Base-by-base conservation (phyloP, 495 filamentous ascomycete species). In the Neurospora sp. region DNA sequence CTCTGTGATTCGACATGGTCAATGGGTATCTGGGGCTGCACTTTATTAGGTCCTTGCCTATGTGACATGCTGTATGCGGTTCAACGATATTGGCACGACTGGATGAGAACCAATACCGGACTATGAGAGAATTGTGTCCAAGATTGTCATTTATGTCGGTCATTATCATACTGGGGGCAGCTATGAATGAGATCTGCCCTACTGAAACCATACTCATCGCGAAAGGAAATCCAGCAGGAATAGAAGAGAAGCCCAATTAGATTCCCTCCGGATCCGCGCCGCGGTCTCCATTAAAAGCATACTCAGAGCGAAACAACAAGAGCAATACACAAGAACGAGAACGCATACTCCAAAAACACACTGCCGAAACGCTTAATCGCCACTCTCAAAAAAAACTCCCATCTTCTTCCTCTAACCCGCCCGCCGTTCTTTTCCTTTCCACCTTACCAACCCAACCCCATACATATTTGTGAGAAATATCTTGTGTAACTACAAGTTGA, bases 371-470 rank as follows among this genome's bases (percentile, higher is more conserved):
- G 14, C 54, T 62, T 37, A 14, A 4, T 66, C 27, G 6, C 14
- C 54, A 31, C 54, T 66, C 7, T 66, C 54, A 35, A 20, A 6
- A 4, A 27, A 20, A 20, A 5, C 31, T 35, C 14, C 5, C n/a
- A 8, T 16, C 48, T 4, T 37, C 54, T 16, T 35, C 54, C 54
- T 66, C 54, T 62, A 20, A 46, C 20, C 70, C 37, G 42, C 70
- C 74, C 73, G 70, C 44, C 8, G 42, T 42, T 75, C 46, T 12
- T 31, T 72, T 16, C 69, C 70, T 54, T 23, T 31, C 70, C 44
- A 44, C 38, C 14, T 16, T 41, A 4, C 39, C 39, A 31, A 6
- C 2, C 23, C 23, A 23, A 18, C 37, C 18, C 27, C n/a, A 72
- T 66, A 69, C 71, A 40, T 35, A 35, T 35, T 35, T 35, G 35